phyloP scores from a whole-genome alignment of 352 stramenopile species.

The Phytophthora brassicae region DNA sequence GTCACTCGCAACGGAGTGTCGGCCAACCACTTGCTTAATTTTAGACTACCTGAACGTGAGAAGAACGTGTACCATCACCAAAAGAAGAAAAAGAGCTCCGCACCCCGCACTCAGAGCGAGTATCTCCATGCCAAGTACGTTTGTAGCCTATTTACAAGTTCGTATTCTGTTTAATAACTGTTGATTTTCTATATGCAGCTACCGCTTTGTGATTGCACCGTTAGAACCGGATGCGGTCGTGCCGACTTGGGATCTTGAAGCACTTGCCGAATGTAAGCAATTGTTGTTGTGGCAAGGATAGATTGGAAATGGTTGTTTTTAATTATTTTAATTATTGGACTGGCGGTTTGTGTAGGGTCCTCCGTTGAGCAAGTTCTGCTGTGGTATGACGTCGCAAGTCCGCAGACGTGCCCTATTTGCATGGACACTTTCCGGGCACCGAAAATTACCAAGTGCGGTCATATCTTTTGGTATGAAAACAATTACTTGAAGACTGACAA shows the following conservation, averaged over 20 bases:
- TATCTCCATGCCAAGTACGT: conserved; percentile 86
- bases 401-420: conserved; percentile 77
- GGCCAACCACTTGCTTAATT: conserved; percentile 86
- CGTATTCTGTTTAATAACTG: not conserved
- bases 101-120: conserved; percentile 74
- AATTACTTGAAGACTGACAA: not conserved
- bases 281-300: not conserved
- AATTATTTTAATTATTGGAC: too few species aligned
- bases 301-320: not conserved
- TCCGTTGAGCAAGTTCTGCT: conserved; percentile 84
- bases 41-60: conserved; percentile 76
- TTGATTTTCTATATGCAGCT: conserved; percentile 37
- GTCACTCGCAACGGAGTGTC: conserved; percentile 68
- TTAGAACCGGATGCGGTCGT: conserved; percentile 45
- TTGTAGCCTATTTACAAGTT: not conserved
- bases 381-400: conserved; percentile 65
- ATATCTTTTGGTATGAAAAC: conserved; percentile 77
- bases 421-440: conserved; percentile 74
- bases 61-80: conserved; percentile 35
- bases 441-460: conserved; percentile 87
- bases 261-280: conserved; percentile 75
- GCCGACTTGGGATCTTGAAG: conserved; percentile 72
- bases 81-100: conserved; percentile 71
- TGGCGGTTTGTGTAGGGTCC: conserved; percentile 50
- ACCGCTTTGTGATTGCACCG: conserved; percentile 79